phyloP scores from a whole-genome alignment of 495 filamentous ascomycete genomes.

The Xylaria acuta region DNA sequence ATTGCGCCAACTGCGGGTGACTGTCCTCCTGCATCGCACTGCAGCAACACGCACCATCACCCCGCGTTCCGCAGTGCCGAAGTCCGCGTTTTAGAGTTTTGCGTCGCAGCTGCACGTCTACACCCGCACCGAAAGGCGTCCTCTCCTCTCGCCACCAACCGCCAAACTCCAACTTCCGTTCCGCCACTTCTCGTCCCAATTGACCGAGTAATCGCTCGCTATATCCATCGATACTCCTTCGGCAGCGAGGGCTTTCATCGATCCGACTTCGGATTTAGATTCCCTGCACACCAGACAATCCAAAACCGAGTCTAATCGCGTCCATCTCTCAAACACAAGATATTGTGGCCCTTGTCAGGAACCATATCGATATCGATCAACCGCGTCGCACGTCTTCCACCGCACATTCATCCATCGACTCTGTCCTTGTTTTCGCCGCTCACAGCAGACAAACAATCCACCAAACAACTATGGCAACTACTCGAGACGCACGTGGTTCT shows the following conservation, averaged over 20 bases:
- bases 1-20: neutral
- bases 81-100: neutral
- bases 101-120: neutral
- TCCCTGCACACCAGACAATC: neutral
- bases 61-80: neutral
- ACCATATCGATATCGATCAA: neutral
- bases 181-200: neutral
- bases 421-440: neutral
- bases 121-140: neutral
- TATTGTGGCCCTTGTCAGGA: no score
- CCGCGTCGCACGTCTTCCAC: neutral
- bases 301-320: neutral
- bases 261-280: neutral
- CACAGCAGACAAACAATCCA: neutral
- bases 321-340: neutral
- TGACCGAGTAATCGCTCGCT: neutral
- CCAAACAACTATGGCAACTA: conserved; percentile 27
- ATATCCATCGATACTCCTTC: neutral
- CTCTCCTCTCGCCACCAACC: neutral
- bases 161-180: neutral
- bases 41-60: neutral
- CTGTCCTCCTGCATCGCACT: neutral
- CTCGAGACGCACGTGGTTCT: conserved; percentile 29
- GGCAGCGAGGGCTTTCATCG: neutral
- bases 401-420: neutral